Base-by-base conservation (phyloP, 1,284 basidiomycete species). In the Microbotryum scabiosae region DNA sequence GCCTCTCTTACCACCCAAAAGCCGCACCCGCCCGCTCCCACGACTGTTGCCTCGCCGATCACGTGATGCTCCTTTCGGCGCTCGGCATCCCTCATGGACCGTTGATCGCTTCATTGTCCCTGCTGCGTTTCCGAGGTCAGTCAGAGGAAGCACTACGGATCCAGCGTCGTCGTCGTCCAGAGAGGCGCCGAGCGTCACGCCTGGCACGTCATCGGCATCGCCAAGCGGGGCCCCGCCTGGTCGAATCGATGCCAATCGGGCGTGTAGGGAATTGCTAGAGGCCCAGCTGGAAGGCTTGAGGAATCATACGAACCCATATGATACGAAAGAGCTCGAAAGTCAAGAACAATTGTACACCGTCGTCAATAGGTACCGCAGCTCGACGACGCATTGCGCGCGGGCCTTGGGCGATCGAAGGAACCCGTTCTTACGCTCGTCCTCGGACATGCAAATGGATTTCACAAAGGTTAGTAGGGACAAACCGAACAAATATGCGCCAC, bases 361-460 rank as follows among this genome's bases (percentile, higher is more conserved):
- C 5, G 67, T 62, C 8, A 67, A 66, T 44, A 53, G 65, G 41
- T 68, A 68, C 23, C 45, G 16, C 36, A 41, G 36, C 36, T 41
- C 36, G 36, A 41, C 12, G 16, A 41, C 36, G 5, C 36, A 41
- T 41, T 10, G 36, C 36, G 36, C 36, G 14, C 36, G 2, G 36
- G 14, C 36, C 14, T 16, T 41, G 4, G 14, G 36, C 36, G 36
- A 41, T 41, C 36, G 36, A 41, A 41, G 36, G 36, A 41, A 41
- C 36, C 36, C 36, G 10, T 41, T 5, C 21, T 86, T 44, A 90
- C 86, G 0, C 75, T 91, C 46, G 80, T 91, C 63, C 75, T 87
- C 47, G 81, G 81, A 9, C 88, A 90, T 70, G 88, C 86, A 2
- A 90, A 86, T 73, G 88, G 89, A 8, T 84, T 91, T 68, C 82